These are phyloP conservation scores for Artemisia tridentata DNA, from an alignment of 129 eudicot genomes.

Conservation along the genomic window DNA sequence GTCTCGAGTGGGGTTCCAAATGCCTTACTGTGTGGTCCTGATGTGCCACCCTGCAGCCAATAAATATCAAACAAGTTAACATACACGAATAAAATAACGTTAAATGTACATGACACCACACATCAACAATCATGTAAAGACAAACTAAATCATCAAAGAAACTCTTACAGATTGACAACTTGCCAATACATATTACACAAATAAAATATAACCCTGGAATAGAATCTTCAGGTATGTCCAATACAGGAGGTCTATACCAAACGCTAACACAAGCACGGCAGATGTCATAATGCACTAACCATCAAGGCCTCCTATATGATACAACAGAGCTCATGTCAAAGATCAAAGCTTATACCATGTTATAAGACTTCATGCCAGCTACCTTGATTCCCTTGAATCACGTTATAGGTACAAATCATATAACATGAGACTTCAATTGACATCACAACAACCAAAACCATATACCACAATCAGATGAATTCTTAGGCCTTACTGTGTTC, in stretches of 20 bases:
- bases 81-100: not conserved
- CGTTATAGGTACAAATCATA: no score
- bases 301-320: not conserved
- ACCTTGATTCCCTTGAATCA: no score
- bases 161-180: not conserved
- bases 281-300: constrained; percentile 8
- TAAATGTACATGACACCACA: not conserved
- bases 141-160: not conserved
- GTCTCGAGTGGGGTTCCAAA: constrained; percentile 47
- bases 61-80: constrained; percentile 21
- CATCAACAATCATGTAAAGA: not conserved
- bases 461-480: no score
- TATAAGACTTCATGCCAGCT: not conserved
- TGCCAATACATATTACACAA: not conserved
- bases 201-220: constrained; percentile 4
- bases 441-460: no score
- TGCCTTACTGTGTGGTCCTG: constrained; percentile 43
- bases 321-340: constrained; percentile 4
- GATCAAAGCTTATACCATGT: not conserved
- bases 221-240: constrained; percentile 12
- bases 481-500: no score
- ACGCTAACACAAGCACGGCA: not conserved
- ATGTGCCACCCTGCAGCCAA: constrained; percentile 52
- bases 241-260: constrained; percentile 5
- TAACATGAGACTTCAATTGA: no score